phyloP scores from a whole-genome alignment of 1,284 basidiomycete genomes.

The Ganoderma boninense region DNA sequence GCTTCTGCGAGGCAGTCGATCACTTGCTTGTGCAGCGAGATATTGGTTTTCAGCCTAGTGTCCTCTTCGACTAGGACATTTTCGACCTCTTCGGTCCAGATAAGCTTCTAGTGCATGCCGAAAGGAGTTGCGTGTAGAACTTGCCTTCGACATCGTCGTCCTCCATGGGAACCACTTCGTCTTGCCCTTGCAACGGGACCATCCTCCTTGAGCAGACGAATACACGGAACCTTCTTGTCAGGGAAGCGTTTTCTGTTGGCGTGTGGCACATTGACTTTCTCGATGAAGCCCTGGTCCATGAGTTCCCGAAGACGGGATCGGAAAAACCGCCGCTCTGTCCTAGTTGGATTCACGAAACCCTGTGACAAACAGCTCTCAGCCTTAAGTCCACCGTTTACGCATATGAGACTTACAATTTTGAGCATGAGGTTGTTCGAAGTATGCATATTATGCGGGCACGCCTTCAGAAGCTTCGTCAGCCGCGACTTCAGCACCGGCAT shows the following conservation, averaged over 20 bases:
- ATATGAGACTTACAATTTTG: constrained; percentile 62
- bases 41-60: constrained; percentile 59
- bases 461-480: constrained; percentile 71
- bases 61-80: constrained; percentile 25
- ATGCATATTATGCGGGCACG: constrained; percentile 72
- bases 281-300: constrained; percentile 73
- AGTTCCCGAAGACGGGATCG: constrained; percentile 75
- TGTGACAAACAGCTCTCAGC: constrained; percentile 41
- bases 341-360: constrained; percentile 78
- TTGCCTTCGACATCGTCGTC: constrained; percentile 30
- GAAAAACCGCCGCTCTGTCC: constrained; percentile 81
- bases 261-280: constrained; percentile 73
- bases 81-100: constrained; percentile 15
- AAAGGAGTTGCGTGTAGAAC: neutral
- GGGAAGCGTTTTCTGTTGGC: constrained; percentile 52
- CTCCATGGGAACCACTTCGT: constrained; percentile 32
- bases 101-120: neutral
- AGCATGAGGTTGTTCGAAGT: constrained; percentile 74
- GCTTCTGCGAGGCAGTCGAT: constrained; percentile 72
- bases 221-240: constrained; percentile 61
- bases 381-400: too few relatives aligned
- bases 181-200: constrained; percentile 43
- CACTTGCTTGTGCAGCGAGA: constrained; percentile 80
- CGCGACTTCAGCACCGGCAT: constrained; percentile 71
- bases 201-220: constrained; percentile 61